A percentile compares a stretch with the other conserved stretches of the same genome.
phyloP scores from a whole-genome alignment of 305 asterid species.

The Rubia occidens region DNA sequence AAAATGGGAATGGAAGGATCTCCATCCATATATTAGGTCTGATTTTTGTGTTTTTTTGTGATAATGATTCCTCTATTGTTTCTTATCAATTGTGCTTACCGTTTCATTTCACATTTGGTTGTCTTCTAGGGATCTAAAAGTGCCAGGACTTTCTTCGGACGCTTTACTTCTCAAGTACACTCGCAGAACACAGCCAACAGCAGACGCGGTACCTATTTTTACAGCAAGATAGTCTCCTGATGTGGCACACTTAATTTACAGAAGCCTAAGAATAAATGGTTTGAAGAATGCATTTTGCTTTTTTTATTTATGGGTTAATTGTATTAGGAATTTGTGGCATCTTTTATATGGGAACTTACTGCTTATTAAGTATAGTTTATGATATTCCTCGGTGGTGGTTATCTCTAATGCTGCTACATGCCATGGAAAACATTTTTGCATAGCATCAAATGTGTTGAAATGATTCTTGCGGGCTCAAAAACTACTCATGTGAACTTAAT shows the following conservation, averaged over 20 bases:
- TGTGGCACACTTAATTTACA: neutral
- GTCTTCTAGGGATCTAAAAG: constrained; percentile 59
- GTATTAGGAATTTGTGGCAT: neutral
- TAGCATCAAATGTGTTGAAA: neutral
- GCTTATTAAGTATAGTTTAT: neutral
- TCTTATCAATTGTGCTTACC: neutral
- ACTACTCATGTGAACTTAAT: neutral
- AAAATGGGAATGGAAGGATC: constrained; percentile 88
- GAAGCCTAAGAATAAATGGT: neutral
- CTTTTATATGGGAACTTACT: neutral
- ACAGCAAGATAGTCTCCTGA: constrained; percentile 47
- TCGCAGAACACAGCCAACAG: constrained; percentile 59
- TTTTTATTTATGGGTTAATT: neutral
- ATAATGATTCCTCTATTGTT: constrained; percentile 9
- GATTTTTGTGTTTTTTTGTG: constrained; percentile 9
- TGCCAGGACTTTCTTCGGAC: constrained; percentile 83
- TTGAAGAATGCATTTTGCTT: neutral
- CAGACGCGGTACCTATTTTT: constrained; percentile 63
- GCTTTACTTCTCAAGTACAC: constrained; percentile 84
- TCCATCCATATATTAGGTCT: constrained; percentile 72
- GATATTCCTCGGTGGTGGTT: neutral
- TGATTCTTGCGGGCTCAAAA: neutral
- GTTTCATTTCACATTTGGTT: constrained; percentile 12
- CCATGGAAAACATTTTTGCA: neutral
- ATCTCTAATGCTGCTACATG: neutral